These are phyloP conservation scores for Taphrina pruni DNA, from an alignment of 1,139 yeast species.

Conservation along the genomic window DNA sequence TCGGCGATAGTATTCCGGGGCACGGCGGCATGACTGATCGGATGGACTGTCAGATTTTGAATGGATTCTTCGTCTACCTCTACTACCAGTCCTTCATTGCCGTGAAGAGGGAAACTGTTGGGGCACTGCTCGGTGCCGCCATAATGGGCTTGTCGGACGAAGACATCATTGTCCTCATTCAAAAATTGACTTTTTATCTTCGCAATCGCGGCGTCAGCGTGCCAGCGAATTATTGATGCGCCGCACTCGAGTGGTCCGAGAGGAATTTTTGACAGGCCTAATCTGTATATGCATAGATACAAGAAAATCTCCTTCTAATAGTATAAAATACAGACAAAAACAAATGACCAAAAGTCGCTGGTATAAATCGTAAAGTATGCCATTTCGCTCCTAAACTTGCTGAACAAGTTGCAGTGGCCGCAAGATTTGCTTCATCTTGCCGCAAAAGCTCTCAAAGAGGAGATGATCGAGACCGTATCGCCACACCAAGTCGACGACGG, in stretches of 20 bases:
- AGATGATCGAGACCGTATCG: constrained; percentile 41
- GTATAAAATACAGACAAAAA: neutral
- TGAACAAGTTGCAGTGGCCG: constrained; percentile 31
- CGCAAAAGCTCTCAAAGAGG: constrained; percentile 46
- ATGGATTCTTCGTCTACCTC: constrained; percentile 94
- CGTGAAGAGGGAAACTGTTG: constrained; percentile 67
- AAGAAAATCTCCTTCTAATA: neutral
- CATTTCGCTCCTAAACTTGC: too few species aligned
- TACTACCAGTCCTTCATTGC: constrained; percentile 92
- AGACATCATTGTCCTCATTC: constrained; percentile 69
- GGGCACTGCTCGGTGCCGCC: constrained; percentile 74
- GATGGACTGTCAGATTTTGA: constrained; percentile 95
- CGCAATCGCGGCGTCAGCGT: constrained; percentile 31
- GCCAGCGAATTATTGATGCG: neutral
- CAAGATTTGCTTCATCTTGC: constrained; percentile 42
- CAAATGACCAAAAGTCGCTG: too few species aligned
- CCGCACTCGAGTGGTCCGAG: neutral
- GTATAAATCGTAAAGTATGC: too few species aligned
- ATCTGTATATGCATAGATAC: constrained; percentile 5
- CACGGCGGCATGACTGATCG: constrained; percentile 99
- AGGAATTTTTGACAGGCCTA: too few species aligned
- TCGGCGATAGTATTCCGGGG: constrained; percentile 93
- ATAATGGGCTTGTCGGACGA: constrained; percentile 70
- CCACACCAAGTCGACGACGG: constrained; percentile 43
- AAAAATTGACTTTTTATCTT: constrained; percentile 67